Evolutionary conservation across 1,284 basidiomycete species (phyloP), one percentile per base, ranked within the genome.

Genomic region (Anthracocystis panici-leucophaei): DNA sequence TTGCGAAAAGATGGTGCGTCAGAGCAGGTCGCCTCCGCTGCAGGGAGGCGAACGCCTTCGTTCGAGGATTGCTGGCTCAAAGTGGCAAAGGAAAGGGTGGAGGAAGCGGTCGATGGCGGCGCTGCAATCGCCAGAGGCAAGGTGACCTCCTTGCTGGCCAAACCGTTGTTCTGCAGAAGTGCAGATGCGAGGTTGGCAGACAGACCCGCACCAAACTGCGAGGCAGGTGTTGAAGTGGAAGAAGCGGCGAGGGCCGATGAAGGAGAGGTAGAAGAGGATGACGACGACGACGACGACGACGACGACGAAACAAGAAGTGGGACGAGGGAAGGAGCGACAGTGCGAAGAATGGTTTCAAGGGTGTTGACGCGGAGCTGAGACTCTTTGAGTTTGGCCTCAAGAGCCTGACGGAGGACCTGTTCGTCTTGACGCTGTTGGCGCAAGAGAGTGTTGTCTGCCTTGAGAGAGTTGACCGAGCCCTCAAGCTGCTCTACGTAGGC

Each of bases 21-120:
- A 70, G 57, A 62, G 66, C 76, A 73, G 77, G 76, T 81, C 79
- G 76, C 80, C 82, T 83, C 77, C 82, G 72, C 82, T 83, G 82
- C 82, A 70, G 82, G 82, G 77, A 83, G 82, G 79, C 80, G 68
- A 83, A 79, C 78, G 78, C 70, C 69, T 65, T 72, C 66, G 31
- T 63, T 65, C 40, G 68, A 71, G 58, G 62, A 57, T 65, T 60
- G 59, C 50, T 65, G 67, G 62, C 51, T 29, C 31, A 35, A 60
- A 66, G 55, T 48, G 66, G 45, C 52, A 57, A 54, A 38, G 50
- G 63, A 62, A 51, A 57, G 51, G 65, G 61, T 29, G n/a, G 63
- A 58, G 62, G 73, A 66, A 69, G 62, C 65, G 56, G 73, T 67
- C 65, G 73, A 69, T 70, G 60, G 65, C 74, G 76, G 78, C 78